These are phyloP conservation scores for Apostasia shenzhenica DNA, from an alignment of 106 monocot species.

Conservation along the genomic window DNA sequence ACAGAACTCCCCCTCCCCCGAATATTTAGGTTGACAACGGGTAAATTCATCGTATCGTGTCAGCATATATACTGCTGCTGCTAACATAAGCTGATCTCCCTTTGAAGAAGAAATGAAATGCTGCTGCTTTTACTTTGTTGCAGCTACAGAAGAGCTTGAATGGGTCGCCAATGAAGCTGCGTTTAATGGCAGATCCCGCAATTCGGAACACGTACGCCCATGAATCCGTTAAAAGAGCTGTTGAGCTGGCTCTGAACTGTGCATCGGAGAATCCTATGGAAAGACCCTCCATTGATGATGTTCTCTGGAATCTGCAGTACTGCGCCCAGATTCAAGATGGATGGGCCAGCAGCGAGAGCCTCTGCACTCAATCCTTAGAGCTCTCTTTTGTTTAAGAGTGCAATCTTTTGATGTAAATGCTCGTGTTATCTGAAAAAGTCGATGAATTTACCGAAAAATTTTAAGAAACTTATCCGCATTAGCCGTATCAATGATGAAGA, in stretches of 20 bases:
- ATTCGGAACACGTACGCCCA: conserved; percentile 62
- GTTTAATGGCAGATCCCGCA: conserved; percentile 33
- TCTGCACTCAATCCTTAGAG: conserved; percentile 26
- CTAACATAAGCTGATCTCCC: no score
- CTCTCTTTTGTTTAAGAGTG: no score
- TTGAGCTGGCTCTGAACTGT: conserved; percentile 57
- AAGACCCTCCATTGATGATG: conserved; percentile 82
- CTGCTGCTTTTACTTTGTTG: not conserved
- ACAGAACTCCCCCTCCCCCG: no score
- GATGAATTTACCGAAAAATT: no score
- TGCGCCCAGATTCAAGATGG: conserved; percentile 85
- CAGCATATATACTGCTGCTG: no score
- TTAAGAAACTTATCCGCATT: no score
- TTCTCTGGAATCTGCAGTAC: conserved; percentile 94
- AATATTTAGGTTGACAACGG: no score
- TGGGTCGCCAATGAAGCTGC: conserved; percentile 22
- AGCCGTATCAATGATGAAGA: no score
- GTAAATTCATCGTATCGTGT: no score
- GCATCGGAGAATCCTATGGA: conserved; percentile 29
- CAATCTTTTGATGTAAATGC: no score
- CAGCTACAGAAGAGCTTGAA: conserved; percentile 54
- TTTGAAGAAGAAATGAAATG: no score
- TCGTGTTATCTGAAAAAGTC: no score
- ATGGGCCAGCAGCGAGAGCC: conserved; percentile 60
- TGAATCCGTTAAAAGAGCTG: conserved; percentile 57